These are phyloP conservation scores for Primulina eburnea DNA, from an alignment of 257 asterid species.

Conservation along the genomic window DNA sequence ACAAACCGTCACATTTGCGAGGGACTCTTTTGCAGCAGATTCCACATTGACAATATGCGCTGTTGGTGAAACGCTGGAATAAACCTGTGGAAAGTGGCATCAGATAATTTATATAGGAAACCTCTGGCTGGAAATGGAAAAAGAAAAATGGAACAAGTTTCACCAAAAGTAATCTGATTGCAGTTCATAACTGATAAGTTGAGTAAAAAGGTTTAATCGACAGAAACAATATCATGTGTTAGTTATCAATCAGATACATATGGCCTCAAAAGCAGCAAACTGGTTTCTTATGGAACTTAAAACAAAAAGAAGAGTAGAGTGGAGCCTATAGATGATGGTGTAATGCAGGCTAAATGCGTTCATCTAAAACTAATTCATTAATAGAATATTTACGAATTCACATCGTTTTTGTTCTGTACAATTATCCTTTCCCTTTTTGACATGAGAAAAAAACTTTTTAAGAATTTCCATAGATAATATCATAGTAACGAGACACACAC, in stretches of 20 bases:
- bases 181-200: conserved; percentile 2
- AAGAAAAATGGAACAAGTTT: conserved; percentile 11
- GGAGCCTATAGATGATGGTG: neutral
- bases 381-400: neutral
- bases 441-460: neutral
- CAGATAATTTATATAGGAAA: conserved; percentile 23
- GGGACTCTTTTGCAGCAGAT: conserved; percentile 67
- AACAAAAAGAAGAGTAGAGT: neutral
- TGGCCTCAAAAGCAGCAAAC: neutral
- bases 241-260: neutral
- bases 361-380: neutral
- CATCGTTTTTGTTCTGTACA: neutral
- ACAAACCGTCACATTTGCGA: conserved; percentile 81
- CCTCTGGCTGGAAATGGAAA: neutral
- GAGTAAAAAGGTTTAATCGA: neutral
- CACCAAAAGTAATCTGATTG: conserved; percentile 4
- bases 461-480: neutral
- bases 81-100: conserved; percentile 49
- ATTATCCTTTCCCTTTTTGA: neutral
- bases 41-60: conserved; percentile 90
- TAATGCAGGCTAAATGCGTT: neutral
- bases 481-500: neutral
- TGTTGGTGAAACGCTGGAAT: conserved; percentile 80
- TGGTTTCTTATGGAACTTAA: neutral
- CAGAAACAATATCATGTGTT: neutral